phyloP scores from a whole-genome alignment of 176 grass and related monocot species.

The Otatea glauca region DNA sequence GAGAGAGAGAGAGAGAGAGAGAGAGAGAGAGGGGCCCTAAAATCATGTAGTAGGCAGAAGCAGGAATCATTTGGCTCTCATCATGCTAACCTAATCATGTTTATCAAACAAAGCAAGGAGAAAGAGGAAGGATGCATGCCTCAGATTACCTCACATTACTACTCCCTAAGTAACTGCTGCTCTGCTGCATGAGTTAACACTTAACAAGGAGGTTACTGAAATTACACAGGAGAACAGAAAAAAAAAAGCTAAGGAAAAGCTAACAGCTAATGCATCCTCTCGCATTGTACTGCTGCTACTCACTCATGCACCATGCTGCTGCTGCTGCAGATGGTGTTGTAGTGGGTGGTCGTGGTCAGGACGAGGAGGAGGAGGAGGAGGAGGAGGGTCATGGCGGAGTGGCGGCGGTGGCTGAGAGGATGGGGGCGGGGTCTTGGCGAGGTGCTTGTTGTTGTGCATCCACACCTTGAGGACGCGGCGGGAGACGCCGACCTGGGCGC shows the following conservation, averaged over 20 bases:
- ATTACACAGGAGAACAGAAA: slow-evolving; percentile 40
- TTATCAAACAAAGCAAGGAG: slow-evolving; percentile 38
- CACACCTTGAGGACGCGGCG: slow-evolving; percentile 98
- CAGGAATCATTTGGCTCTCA: not conserved
- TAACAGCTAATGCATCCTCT: slow-evolving; percentile 58
- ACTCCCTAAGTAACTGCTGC: slow-evolving; percentile 25
- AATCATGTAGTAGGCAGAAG: not conserved
- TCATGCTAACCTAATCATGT: slow-evolving; percentile 46
- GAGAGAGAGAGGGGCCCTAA: not conserved
- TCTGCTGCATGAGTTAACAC: slow-evolving; percentile 38
- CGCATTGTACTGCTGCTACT: slow-evolving; percentile 29
- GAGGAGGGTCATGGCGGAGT: not conserved
- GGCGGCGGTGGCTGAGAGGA: not conserved
- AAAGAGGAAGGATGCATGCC: not conserved
- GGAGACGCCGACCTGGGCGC: slow-evolving; percentile 64
- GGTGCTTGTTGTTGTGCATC: slow-evolving; percentile 99
- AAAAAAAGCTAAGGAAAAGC: slow-evolving; percentile 31
- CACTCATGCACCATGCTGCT: slow-evolving; percentile 44
- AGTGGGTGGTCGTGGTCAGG: slow-evolving; percentile 22
- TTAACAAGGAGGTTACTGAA: slow-evolving; percentile 43
- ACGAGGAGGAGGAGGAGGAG: slow-evolving; percentile 1
- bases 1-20: not conserved
- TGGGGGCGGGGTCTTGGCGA: slow-evolving; percentile 44
- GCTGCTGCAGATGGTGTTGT: not conserved
- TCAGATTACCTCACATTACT: slow-evolving; percentile 39